Conservation (phyloP, 192 early-diverging fungal species). For the Jimgerdemannia lactiflua region DNA sequence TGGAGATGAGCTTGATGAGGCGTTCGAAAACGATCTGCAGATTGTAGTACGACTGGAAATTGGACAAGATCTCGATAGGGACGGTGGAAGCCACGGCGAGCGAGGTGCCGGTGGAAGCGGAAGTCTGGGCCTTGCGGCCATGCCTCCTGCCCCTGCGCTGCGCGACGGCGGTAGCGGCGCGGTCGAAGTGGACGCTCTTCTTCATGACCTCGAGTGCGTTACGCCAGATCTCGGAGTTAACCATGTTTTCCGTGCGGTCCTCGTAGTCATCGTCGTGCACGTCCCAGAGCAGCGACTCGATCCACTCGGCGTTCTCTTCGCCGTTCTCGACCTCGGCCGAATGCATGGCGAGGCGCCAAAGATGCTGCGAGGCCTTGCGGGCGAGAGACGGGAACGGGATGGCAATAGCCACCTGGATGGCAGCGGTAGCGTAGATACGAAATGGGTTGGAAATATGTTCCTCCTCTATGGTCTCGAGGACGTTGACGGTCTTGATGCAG, state of each 20-base stretch:
- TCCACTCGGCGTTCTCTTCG: background rate
- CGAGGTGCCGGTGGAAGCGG: conserved; percentile 10
- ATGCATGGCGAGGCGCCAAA: conserved; percentile 28
- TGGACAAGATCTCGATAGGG: conserved; percentile 27
- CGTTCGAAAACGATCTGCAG: conserved; percentile 20
- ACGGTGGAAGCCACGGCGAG: conserved; percentile 22
- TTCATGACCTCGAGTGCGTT: conserved; percentile 30
- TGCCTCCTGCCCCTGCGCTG: background rate
- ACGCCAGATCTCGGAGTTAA: conserved; percentile 23
- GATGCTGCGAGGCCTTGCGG: conserved; percentile 13
- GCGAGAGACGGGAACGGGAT: conserved; percentile 13
- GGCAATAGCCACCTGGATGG: conserved; percentile 23
- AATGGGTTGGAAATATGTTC: conserved; percentile 15
- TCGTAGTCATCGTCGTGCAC: conserved; percentile 23
- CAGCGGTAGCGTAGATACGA: conserved; percentile 32
- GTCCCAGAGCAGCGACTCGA: conserved; percentile 25
- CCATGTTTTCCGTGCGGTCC: conserved; percentile 22
- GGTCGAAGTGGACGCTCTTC: conserved; percentile 12
- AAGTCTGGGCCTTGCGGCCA: background rate
- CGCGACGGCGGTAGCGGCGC: background rate
- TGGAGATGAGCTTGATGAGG: conserved; percentile 17
- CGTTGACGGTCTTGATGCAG: conserved; percentile 26
- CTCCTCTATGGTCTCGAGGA: conserved; percentile 25
- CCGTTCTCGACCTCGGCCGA: conserved; percentile 7
- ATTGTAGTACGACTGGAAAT: conserved; percentile 22